phyloP scores from a whole-genome alignment of 371 early-diverging fungal species.

The Chytridium lagenaria region DNA sequence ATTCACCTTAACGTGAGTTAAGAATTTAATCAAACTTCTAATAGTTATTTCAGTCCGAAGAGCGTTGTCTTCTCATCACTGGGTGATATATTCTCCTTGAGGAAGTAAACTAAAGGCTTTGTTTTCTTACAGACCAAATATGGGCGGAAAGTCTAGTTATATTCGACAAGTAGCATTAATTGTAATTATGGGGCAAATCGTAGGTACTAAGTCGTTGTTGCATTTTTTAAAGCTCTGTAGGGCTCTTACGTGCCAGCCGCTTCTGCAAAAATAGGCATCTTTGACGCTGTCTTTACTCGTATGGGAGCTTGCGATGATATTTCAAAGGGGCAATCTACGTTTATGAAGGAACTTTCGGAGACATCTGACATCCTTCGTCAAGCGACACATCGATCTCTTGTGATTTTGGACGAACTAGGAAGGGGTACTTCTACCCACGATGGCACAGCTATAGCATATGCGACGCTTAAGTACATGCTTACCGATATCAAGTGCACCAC shows the following conservation, averaged over 20 bases:
- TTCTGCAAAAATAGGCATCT: slow-evolving; percentile 81
- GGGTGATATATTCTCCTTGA: slow-evolving; percentile 34
- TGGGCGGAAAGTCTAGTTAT: slow-evolving; percentile 89
- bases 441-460: slow-evolving; percentile 92
- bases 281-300: slow-evolving; percentile 71
- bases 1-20: slow-evolving; percentile 57
- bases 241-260: slow-evolving; percentile 87
- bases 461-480: slow-evolving; percentile 81
- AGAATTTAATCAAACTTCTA: not conserved
- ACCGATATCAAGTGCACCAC: slow-evolving; percentile 67
- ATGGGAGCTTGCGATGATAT: slow-evolving; percentile 66
- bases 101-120: not conserved
- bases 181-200: slow-evolving; percentile 84
- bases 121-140: slow-evolving; percentile 63
- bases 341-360: slow-evolving; percentile 86
- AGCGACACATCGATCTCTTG: slow-evolving; percentile 71
- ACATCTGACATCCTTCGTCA: slow-evolving; percentile 73
- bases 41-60: slow-evolving; percentile 21
- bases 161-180: slow-evolving; percentile 79
- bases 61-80: slow-evolving; percentile 46
- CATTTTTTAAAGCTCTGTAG: slow-evolving; percentile 11
- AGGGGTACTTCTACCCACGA: slow-evolving; percentile 95
- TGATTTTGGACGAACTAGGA: slow-evolving; percentile 98
- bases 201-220: slow-evolving; percentile 36
- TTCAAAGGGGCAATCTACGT: slow-evolving; percentile 80